These are phyloP conservation scores for Leonotis leonurus DNA, from an alignment of 257 asterid species.

Conservation along the genomic window DNA sequence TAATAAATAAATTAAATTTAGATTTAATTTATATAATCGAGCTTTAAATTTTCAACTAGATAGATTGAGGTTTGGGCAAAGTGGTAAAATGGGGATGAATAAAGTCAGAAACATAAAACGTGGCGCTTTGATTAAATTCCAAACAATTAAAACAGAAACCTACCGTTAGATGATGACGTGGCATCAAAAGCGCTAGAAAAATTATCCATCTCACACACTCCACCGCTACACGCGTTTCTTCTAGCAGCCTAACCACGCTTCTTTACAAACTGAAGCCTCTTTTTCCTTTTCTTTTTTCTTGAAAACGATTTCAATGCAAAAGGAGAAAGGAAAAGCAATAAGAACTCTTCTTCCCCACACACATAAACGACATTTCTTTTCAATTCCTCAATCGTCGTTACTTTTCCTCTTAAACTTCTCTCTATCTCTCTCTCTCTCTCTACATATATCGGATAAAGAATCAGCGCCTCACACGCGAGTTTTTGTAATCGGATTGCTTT, in stretches of 20 bases:
- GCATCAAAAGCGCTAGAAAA: background rate
- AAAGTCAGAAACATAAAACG: constrained; percentile 21
- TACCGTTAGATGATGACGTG: constrained; percentile 31
- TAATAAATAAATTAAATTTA: too few relatives aligned
- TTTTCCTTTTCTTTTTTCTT: too few relatives aligned
- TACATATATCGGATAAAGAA: background rate
- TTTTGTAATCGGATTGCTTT: constrained; percentile 2
- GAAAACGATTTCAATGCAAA: constrained; percentile 14
- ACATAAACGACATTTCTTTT: too few relatives aligned
- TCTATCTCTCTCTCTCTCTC: background rate
- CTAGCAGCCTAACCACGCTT: constrained; percentile 7
- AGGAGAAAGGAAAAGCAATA: constrained; percentile 12
- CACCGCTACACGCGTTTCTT: constrained; percentile 24
- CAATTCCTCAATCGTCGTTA: constrained; percentile 26
- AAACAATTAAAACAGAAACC: constrained; percentile 3
- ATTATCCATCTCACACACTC: background rate
- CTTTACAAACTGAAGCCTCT: too few relatives aligned
- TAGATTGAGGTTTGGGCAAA: too few relatives aligned
- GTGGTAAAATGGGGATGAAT: too few relatives aligned
- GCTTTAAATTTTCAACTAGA: too few relatives aligned
- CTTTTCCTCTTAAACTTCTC: too few relatives aligned
- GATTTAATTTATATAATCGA: too few relatives aligned
- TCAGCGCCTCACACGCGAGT: background rate
- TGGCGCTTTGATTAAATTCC: constrained; percentile 10
- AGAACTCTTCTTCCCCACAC: background rate